phyloP scores from a whole-genome alignment of 208 protist species.

The Acanthamoeba rhysodes region DNA sequence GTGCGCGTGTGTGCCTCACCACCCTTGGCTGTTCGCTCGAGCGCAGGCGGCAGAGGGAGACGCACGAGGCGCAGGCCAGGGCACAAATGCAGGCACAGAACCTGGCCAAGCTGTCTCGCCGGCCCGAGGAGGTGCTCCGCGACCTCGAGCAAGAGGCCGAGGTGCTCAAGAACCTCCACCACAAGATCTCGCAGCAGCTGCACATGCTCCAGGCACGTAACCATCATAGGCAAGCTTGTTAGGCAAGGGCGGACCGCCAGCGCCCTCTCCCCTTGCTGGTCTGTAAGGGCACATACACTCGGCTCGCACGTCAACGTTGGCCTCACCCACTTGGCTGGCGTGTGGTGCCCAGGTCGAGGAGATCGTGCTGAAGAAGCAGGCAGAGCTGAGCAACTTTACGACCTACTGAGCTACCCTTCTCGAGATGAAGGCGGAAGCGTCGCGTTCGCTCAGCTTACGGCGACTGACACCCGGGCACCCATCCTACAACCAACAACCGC shows the following conservation, averaged over 20 bases:
- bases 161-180: background rate
- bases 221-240: no score
- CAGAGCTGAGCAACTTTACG: background rate
- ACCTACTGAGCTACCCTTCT: background rate
- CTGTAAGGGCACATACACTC: background rate
- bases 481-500: no score
- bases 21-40: no score
- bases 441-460: no score
- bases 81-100: background rate
- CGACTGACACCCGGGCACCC: no score
- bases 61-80: constrained; percentile 6
- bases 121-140: background rate
- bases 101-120: background rate
- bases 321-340: background rate
- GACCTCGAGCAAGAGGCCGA: background rate
- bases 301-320: background rate
- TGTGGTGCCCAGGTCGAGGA: constrained; percentile 49
- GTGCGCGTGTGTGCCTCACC: background rate
- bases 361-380: constrained; percentile 49
- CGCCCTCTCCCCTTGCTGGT: background rate
- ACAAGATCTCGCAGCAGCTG: background rate
- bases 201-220: constrained; percentile 8
- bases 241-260: no score
- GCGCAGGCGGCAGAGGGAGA: background rate
- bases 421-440: no score